These are phyloP conservation scores for Niebla homalea DNA, from an alignment of 495 filamentous ascomycete species.

Conservation along the genomic window DNA sequence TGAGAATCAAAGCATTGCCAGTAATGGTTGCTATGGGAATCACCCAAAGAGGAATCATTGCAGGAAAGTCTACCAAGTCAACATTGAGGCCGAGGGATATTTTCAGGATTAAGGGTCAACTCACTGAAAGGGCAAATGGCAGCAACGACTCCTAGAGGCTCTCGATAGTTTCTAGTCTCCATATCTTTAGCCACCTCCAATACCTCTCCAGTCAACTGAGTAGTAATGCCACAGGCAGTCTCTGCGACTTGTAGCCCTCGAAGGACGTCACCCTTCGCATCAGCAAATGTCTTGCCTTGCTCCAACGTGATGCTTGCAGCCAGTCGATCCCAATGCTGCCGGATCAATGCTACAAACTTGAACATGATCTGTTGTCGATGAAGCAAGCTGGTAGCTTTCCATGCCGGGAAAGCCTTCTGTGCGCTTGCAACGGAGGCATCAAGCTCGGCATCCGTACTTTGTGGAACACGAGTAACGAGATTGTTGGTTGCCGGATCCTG, in stretches of 20 bases:
- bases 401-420: slow-evolving; percentile 76
- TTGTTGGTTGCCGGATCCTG: slow-evolving; percentile 96
- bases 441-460: slow-evolving; percentile 84
- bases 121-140: slow-evolving; percentile 97
- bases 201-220: slow-evolving; percentile 85
- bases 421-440: slow-evolving; percentile 77
- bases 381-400: slow-evolving; percentile 74
- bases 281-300: slow-evolving; percentile 96
- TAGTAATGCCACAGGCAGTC: slow-evolving; percentile 87
- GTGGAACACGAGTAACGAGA: slow-evolving; percentile 92
- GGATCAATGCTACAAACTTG: slow-evolving; percentile 79
- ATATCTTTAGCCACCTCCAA: slow-evolving; percentile 98
- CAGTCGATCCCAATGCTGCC: slow-evolving; percentile 88
- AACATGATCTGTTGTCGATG: slow-evolving; percentile 93
- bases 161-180: slow-evolving; percentile 88
- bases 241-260: slow-evolving; percentile 94
- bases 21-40: slow-evolving; percentile 90
- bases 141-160: slow-evolving; percentile 88
- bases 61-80: slow-evolving; percentile 67
- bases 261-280: slow-evolving; percentile 90
- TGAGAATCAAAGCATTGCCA: slow-evolving; percentile 87
- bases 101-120: slow-evolving; percentile 21
- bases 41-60: slow-evolving; percentile 98
- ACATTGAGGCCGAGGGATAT: not conserved
- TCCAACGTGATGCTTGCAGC: slow-evolving; percentile 94